Percentiles rank a stretch among this genome's conserved stretches.
phyloP scores from a whole-genome alignment of 2,329 filamentous ascomycete genomes.

The Blastomyces parvus region DNA sequence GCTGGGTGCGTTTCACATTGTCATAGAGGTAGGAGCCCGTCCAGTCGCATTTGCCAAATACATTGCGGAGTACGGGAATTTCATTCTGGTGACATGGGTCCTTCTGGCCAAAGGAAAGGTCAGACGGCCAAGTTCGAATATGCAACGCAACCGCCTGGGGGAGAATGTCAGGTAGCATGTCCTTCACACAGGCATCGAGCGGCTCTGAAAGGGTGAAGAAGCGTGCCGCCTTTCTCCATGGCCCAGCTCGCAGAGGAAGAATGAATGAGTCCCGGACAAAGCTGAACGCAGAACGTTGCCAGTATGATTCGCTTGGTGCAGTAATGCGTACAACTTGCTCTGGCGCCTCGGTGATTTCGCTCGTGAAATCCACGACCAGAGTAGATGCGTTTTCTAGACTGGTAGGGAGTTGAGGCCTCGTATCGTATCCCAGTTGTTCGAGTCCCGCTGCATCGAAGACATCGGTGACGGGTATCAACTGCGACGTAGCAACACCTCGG shows the following conservation, averaged over 20 bases:
- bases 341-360: conserved; percentile 1
- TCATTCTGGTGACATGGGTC: conserved; percentile 7
- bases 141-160: conserved; percentile 3
- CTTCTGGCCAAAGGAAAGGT: conserved; percentile 9
- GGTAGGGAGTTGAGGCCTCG: not conserved
- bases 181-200: conserved; percentile 6
- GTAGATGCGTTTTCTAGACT: not conserved
- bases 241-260: conserved; percentile 4
- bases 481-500: conserved; percentile 4
- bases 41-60: conserved; percentile 9
- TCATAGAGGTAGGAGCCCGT: conserved; percentile 7
- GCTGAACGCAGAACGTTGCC: conserved; percentile 7
- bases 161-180: conserved; percentile 6
- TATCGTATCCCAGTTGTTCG: conserved; percentile 5
- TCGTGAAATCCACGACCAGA: conserved; percentile 4
- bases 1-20: conserved; percentile 4
- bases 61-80: conserved; percentile 1
- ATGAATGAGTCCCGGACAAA: conserved; percentile 9
- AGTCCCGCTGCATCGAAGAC: conserved; percentile 1
- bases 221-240: conserved; percentile 7
- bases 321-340: conserved; percentile 8
- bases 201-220: conserved; percentile 2
- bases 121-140: conserved; percentile 8
- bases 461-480: conserved; percentile 7
- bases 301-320: conserved; percentile 7